A percentile compares a stretch with the other conserved stretches of the same genome.
Conservation (phyloP, 2,329 filamentous ascomycete species). For the Trichoderma sp. region DNA sequence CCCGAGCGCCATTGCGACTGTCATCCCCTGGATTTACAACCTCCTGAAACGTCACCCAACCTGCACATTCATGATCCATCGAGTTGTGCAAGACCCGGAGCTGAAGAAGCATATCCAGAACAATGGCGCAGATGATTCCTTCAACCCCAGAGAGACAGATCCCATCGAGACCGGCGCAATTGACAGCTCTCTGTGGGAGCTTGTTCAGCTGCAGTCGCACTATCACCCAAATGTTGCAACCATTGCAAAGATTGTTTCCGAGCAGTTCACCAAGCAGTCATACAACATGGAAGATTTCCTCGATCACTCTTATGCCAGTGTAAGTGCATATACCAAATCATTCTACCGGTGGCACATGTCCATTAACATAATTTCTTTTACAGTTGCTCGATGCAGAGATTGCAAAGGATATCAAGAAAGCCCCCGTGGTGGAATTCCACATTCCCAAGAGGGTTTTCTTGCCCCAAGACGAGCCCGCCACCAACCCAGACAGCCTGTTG, state of each 20-base stretch:
- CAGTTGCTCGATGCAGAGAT: constrained; percentile 84
- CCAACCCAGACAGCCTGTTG: constrained; percentile 55
- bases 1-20: constrained; percentile 82
- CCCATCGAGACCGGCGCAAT: constrained; percentile 86
- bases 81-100: constrained; percentile 62
- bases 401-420: constrained; percentile 78
- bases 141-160: constrained; percentile 72
- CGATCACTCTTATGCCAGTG: constrained; percentile 85
- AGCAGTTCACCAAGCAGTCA: constrained; percentile 94
- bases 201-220: constrained; percentile 86
- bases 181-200: constrained; percentile 92
- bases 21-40: constrained; percentile 95
- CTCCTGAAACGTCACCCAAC: constrained; percentile 84
- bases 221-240: constrained; percentile 97
- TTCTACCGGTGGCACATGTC: background rate
- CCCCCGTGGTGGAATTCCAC: constrained; percentile 87
- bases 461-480: constrained; percentile 51
- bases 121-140: constrained; percentile 69
- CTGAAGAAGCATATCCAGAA: constrained; percentile 61
- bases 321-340: constrained; percentile 46
- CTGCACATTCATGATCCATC: constrained; percentile 95
- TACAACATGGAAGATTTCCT: constrained; percentile 98
- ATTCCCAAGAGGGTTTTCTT: constrained; percentile 84
- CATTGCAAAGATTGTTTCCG: constrained; percentile 87
- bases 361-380: constrained; percentile 36